phyloP scores from a whole-genome alignment of 345 rosid species.

The Excoecaria cochinchinensis region DNA sequence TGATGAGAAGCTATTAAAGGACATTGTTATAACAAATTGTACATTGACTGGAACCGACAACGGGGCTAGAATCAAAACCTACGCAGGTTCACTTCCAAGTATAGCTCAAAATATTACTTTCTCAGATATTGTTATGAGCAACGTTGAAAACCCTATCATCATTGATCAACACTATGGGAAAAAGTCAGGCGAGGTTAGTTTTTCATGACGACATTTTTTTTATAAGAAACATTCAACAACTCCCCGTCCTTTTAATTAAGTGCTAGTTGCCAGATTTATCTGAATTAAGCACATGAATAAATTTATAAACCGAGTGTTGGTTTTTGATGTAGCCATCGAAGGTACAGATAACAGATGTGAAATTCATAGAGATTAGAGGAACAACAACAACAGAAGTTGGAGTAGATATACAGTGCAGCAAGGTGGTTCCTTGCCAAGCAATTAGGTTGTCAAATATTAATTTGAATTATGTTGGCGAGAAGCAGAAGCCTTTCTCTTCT shows the following conservation, averaged over 20 bases:
- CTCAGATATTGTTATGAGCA: constrained; percentile 43
- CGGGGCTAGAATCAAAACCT: constrained; percentile 78
- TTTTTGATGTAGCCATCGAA: constrained; percentile 42
- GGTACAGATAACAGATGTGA: constrained; percentile 44
- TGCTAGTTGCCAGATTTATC: too few species aligned
- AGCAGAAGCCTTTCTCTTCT: constrained; percentile 29
- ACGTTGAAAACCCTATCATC: constrained; percentile 62
- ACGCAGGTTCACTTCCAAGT: constrained; percentile 44
- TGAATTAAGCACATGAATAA: too few species aligned
- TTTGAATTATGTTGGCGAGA: constrained; percentile 31
- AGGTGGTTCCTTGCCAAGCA: constrained; percentile 41
- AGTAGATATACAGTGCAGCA: constrained; percentile 50
- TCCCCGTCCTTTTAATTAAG: too few species aligned
- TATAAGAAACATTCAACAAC: too few species aligned
- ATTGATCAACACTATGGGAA: constrained; percentile 59
- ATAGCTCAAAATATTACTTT: constrained; percentile 45
- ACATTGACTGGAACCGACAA: constrained; percentile 51
- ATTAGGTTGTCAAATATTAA: constrained; percentile 40
- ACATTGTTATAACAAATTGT: constrained; percentile 45
- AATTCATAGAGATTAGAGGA: constrained; percentile 46
- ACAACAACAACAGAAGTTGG: constrained; percentile 40
- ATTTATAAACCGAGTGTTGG: too few species aligned
- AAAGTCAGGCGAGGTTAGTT: too few species aligned
- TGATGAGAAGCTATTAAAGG: constrained; percentile 54
- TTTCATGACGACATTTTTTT: too few species aligned